Evolutionary conservation across 176 grass and related monocot species (phyloP).

Genomic region (Guadua angustifolia): DNA sequence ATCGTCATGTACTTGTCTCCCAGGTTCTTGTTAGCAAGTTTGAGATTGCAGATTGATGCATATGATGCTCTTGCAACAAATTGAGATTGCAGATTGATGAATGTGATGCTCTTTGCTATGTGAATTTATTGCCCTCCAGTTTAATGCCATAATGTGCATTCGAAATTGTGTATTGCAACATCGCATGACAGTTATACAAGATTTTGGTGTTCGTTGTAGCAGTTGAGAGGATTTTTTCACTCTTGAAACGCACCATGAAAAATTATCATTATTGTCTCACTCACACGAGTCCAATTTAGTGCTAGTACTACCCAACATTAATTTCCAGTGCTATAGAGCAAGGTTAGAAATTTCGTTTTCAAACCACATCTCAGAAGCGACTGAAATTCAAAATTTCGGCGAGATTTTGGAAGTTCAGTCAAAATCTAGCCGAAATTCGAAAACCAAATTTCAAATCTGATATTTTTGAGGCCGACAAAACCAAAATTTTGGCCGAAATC

Average conservation of each 20-base stretch:
- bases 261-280: neutral
- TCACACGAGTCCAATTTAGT: neutral
- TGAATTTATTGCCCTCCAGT: neutral
- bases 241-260: neutral
- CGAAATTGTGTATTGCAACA: neutral
- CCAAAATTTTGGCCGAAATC: too few relatives aligned
- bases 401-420: too few relatives aligned
- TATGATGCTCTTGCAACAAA: neutral
- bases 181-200: neutral
- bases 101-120: neutral
- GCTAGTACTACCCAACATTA: neutral
- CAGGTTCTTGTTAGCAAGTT: neutral
- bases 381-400: too few relatives aligned
- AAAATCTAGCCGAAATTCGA: too few relatives aligned
- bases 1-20: conserved; percentile 10
- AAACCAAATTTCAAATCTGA: too few relatives aligned
- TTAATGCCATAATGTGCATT: neutral
- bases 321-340: neutral
- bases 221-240: neutral
- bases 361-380: too few relatives aligned
- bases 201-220: neutral
- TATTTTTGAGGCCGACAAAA: too few relatives aligned
- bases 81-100: conserved; percentile 25
- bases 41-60: conserved; percentile 8
- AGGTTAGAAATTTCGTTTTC: too few relatives aligned